Base-by-base conservation (phyloP, 768 basidiomycete genomes). In the Cubamyces sp. region DNA sequence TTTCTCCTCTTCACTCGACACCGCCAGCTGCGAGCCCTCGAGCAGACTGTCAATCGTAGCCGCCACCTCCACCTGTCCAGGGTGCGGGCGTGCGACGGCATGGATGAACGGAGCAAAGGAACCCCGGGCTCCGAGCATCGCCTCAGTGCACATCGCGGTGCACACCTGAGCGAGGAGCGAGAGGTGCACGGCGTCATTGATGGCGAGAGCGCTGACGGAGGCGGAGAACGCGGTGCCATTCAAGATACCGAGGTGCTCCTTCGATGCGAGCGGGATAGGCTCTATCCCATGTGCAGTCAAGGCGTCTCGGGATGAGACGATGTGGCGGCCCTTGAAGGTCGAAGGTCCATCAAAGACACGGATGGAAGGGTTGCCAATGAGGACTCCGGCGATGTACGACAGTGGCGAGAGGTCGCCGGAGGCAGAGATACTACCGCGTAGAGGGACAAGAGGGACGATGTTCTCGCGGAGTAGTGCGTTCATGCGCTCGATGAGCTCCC, bases 181-280 rank as follows among this genome's bases (percentile, higher is more conserved):
- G 37, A 90, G 76, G 61, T 88, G 87, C 34, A 86, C 82, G 18
- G 90, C 86, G 49, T 91, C 90, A 66, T 86, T 82, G 55, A 92
- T 75, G 9, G 88, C 90, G 16, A 95, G 80, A 7, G 87, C 80
- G 4, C 85, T 89, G n/a, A 92, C 83, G 7, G 90, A 86, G 0
- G 92, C 86, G 34, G 88, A 90, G 74, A 93, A 93, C 0, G 91
- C 90, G 1, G 92, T 93, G 52, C 93, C 94, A 70, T 95, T 95
- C 43, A 92, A 75, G 54, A 92, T 84, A 15, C 91, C 91, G 15
- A 92, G 81, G 65, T 91, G 90, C 57, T 92, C 91, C 73, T 92
- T 92, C 16, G 86, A 87, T 3, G 79, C 83, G 18, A 92, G 83
- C 23, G 84, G 75, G 57, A 94, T 79, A 1, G 91, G 88, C 46